Base-by-base conservation (phyloP, 1,284 basidiomycete species). In the Crepidotus sp. region DNA sequence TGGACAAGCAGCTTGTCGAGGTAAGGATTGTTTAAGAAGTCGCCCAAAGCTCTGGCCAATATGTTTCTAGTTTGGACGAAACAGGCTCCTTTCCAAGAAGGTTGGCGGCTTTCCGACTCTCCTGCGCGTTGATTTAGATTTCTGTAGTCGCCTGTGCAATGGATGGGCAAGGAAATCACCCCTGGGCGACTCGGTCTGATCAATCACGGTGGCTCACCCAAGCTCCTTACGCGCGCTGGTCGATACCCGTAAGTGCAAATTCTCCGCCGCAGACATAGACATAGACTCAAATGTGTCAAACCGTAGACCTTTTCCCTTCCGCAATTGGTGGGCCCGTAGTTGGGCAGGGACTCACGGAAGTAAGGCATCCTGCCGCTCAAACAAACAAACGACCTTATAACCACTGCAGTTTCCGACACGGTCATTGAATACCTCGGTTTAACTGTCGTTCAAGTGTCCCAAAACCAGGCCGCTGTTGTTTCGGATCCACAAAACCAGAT, bases 401-500 rank as follows among this genome's bases (percentile, higher is more conserved):
- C 50, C 22, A 45, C 18, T 34, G 11, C 32, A 83, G 81, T 87
- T 37, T 85, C 84, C 4, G 83, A 86, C 53, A 80, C 84, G 1
- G 80, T 85, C 14, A 77, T 87, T 35, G 76, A 80, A 54, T 86
- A 86, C 59, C 72, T 77, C 41, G 84, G 84, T 45, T 63, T 88
- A 46, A 86, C 82, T 0, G 71, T 84, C 17, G 83, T 88, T 13
- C 46, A 48, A 8, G 46, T 48, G 7, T 43, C 82, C 1, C 83
- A 87, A 66, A 87, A 87, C 54, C 77, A 79, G 52, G 83, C 81
- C 5, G 83, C 84, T 0, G 82, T 87, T 26, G 68, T 87, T 26
- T 83, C 77, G 2, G 82, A 88, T 56, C 85, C 84, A 32, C 81
- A 83, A 67, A 88, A 88, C 52, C 79, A 76, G 24, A 75, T 88